Evolutionary conservation across 164 flowering plant species (phyloP), one percentile per base, ranked within the genome.

Genomic region (Paratinospora sagittata): DNA sequence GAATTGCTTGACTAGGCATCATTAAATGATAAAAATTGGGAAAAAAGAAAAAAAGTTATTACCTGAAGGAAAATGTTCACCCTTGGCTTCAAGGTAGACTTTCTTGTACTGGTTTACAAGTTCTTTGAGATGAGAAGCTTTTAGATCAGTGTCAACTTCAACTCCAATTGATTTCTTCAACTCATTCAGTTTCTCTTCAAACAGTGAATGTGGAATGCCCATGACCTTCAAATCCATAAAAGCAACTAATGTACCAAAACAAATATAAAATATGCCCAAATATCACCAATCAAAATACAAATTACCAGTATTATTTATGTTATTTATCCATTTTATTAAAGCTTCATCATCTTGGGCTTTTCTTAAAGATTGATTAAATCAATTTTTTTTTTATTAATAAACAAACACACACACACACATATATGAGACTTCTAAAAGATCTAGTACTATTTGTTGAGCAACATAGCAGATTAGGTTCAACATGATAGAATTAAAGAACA

Each of bases 1-100:
- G 16, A 49, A 4, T n/a, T n/a, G 57, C 16, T n/a, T n/a, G n/a
- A n/a, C n/a, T 49, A 49, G 57, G n/a, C 19, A 17, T 12, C n/a
- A n/a, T 49, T 19, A 49, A 13, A 49, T 13, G 57, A 49, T 13
- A 49, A 17, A 49, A 49, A 49, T 1, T 0, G 3, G 16, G 16
- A 13, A 14, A 17, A 49, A n/a, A 49, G 19, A 49, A 49, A 19
- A 49, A 12, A 14, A 49, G 17, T 49, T 66, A 65, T 39, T 80
- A 90, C 98, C 97, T 77, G 97, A 84, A 76, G 99, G 99, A 76
- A 96, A 96, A 61, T 84, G 81, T 81, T 90, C 85, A 13, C 93
- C 96, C 79, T 74, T 90, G 27, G 88, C n/a, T n/a, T n/a, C n/a
- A n/a, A n/a, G n/a, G n/a, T n/a, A n/a, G n/a, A n/a, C n/a, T n/a